Conservation (phyloP, 768 basidiomycete species). For the Ramaria rubella region DNA sequence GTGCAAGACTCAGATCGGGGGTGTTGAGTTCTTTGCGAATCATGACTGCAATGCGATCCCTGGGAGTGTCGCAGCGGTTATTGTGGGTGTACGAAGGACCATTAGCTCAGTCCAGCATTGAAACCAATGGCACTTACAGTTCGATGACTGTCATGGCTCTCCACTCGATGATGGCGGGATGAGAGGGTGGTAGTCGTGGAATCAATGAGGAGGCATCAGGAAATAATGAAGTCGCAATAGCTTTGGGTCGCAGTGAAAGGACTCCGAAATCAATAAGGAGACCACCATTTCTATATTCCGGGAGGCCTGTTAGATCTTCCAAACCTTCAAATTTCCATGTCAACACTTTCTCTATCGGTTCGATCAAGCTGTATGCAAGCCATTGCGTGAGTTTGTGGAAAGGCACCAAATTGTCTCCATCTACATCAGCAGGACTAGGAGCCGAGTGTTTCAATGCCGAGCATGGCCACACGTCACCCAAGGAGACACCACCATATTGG, state of each 20-base stretch:
- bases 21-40: constrained; percentile 54
- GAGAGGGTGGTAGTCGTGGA: constrained; percentile 63
- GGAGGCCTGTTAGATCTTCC: constrained; percentile 85
- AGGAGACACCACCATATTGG: constrained; percentile 55
- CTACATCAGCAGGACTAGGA: constrained; percentile 21
- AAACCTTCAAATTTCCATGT: constrained; percentile 78
- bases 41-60: constrained; percentile 70
- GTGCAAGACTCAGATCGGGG: constrained; percentile 65
- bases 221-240: constrained; percentile 32
- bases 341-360: constrained; percentile 70
- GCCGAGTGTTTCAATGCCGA: constrained; percentile 32
- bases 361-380: constrained; percentile 85
- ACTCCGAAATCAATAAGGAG: constrained; percentile 81
- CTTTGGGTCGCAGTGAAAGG: constrained; percentile 54
- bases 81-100: not conserved
- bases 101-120: not conserved
- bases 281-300: constrained; percentile 96
- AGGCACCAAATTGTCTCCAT: constrained; percentile 72
- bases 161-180: constrained; percentile 94
- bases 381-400: constrained; percentile 97
- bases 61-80: constrained; percentile 24
- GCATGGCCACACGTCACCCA: constrained; percentile 96
- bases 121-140: constrained; percentile 48
- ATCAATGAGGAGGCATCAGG: constrained; percentile 44
- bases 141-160: constrained; percentile 91